These are phyloP conservation scores for Globisporangium splendens DNA, from an alignment of 352 stramenopile species.

Conservation along the genomic window DNA sequence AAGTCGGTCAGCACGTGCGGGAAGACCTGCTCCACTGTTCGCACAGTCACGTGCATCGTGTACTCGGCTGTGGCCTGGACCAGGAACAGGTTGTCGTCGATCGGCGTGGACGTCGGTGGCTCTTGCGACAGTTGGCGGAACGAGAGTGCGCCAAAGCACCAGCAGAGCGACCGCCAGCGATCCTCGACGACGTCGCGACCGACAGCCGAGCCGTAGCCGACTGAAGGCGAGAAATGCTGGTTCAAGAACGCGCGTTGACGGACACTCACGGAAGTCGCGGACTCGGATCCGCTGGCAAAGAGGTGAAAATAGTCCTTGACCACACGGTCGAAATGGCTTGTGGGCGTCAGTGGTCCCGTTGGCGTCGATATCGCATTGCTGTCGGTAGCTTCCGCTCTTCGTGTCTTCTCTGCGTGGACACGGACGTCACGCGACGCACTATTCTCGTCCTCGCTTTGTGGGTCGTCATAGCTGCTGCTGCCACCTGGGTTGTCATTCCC, in stretches of 20 bases:
- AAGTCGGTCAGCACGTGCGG: constrained; percentile 4
- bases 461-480: too few relatives aligned
- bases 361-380: background rate
- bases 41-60: constrained; percentile 5
- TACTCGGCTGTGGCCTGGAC: constrained; percentile 11
- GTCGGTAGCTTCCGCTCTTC: too few relatives aligned
- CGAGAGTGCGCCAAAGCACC: constrained; percentile 4
- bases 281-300: constrained; percentile 2
- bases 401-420: too few relatives aligned
- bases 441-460: too few relatives aligned
- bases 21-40: constrained; percentile 7
- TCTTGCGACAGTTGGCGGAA: constrained; percentile 11
- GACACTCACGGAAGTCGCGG: background rate
- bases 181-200: constrained; percentile 4
- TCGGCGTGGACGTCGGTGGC: constrained; percentile 6
- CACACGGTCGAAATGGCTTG: background rate
- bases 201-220: constrained; percentile 9
- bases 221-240: background rate
- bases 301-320: constrained; percentile 11
- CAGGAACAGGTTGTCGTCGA: constrained; percentile 5
- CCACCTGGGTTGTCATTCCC: too few relatives aligned
- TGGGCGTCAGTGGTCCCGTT: background rate
- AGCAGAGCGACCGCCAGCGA: constrained; percentile 9
- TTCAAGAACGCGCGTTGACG: constrained; percentile 4
- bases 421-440: too few relatives aligned